phyloP scores from a whole-genome alignment of 1,284 basidiomycete species.

The Afroboletus lepidellus region DNA sequence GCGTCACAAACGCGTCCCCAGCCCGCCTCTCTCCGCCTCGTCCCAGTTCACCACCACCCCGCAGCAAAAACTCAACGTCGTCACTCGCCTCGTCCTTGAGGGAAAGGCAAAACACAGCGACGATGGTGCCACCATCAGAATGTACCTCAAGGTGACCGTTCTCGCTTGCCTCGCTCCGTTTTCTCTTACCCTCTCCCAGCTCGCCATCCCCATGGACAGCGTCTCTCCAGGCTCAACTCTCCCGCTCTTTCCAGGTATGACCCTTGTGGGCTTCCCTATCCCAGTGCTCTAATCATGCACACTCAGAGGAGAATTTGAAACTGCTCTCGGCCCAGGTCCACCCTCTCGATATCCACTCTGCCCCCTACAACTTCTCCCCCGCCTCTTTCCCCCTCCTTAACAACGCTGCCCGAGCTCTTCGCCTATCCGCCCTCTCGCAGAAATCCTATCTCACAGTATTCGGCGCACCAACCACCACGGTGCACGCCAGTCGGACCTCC shows the following conservation, averaged over 20 bases:
- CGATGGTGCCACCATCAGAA: conserved; percentile 64
- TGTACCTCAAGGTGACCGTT: conserved; percentile 67
- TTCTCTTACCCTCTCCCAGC: conserved; percentile 38
- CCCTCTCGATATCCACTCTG: conserved; percentile 65
- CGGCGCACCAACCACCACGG: conserved; percentile 38
- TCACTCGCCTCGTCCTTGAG: conserved; percentile 71
- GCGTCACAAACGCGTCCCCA: conserved; percentile 38
- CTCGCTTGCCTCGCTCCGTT: not conserved
- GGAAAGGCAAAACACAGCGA: conserved; percentile 64
- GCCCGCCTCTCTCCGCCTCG: conserved; percentile 43
- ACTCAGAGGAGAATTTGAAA: conserved; percentile 74
- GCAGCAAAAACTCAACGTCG: conserved; percentile 58
- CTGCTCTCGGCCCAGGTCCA: conserved; percentile 69
- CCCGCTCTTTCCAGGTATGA: conserved; percentile 72
- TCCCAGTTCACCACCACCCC: conserved; percentile 35
- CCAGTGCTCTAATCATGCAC: not conserved
- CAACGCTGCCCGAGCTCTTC: conserved; percentile 65
- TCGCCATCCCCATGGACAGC: conserved; percentile 64
- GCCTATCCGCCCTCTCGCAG: conserved; percentile 56
- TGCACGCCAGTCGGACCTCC: conserved; percentile 40
- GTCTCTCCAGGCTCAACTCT: conserved; percentile 63
- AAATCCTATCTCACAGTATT: conserved; percentile 60
- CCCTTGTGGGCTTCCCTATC: conserved; percentile 63
- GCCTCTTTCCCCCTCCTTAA: conserved; percentile 60
- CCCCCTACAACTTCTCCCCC: conserved; percentile 72